Evolutionary conservation across 139 green algal species (phyloP), one percentile per base, ranked within the genome.

Genomic region (Yamagishiella unicocca): DNA sequence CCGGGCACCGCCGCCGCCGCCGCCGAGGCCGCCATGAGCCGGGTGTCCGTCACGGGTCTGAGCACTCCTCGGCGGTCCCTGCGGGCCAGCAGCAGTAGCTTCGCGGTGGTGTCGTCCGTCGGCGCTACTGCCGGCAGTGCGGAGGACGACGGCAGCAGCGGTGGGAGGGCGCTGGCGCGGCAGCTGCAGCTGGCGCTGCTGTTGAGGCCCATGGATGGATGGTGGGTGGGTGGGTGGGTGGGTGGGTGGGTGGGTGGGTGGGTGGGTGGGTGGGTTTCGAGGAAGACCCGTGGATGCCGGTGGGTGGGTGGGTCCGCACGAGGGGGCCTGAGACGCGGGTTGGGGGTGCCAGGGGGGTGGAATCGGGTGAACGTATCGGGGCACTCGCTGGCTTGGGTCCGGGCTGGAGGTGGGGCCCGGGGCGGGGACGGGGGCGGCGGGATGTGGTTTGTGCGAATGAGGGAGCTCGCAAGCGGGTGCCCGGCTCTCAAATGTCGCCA

Each of bases 171-270:
- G 38, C 38, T 75, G 61, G 40, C 21, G 2, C 79, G 79, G 61
- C 79, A 85, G 61, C 79, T 85, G n/a, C 79, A 85, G 58, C 61
- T 85, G 61, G 79, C 79, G 42, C 61, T 85, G 61, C 61, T 85
- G 58, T 40, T 85, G 61, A 40, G 79, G n/a, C 79, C 79, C 42
- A 75, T 85, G 40, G 79, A 85, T 19, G 79, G 79, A 21, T 42
- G 29, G 79, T 85, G 79, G 75, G 79, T 62, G 33, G 75, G 2
- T 29, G 4, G 0, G 71, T 6, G 9, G 10, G 37, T 12, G 66
- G 14, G 21, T 5, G 35, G 0, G 21, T 40, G 68, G 8, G 66
- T 25, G 27, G 66, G 66, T 14, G 2, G 31, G 12, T 14, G 27
- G 19, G 58, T 14, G 58, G 19, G 19, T 9, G 58, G 58, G 6